Base-by-base conservation (phyloP, 371 early-diverging fungal genomes). In the Mortierella sp. region DNA sequence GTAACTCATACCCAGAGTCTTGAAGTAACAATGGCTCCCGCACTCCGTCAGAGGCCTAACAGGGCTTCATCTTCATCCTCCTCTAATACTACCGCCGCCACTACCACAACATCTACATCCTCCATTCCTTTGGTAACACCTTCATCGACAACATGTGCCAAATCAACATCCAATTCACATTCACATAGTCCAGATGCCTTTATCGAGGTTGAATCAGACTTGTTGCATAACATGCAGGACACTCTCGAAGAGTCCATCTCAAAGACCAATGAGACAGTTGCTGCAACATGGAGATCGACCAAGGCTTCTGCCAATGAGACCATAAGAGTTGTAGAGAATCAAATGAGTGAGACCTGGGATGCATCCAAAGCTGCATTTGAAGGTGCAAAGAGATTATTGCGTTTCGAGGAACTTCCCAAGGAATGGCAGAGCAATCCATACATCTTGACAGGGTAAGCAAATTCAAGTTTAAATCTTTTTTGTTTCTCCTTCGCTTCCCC, bases 391-490 rank as follows among this genome's bases (percentile, higher is more conserved):
- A 86, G 92, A 8, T 65, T 92, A 23, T 67, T 92, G 8, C 63
- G 84, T 3, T 85, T 90, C 57, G 89, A 92, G 47, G 92, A 92
- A 54, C 60, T 92, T 31, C 92, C 92, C 2, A 82, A 80, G 54
- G 89, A 89, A 76, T 88, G 92, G 88, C 88, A 88, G 73, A 89
- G 90, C 64, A 92, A 92, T 45, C 87, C 89, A 68, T 90, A 89
- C 68, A 87, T 92, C 65, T 62, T 75, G 40, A 80, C 81, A 8
- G 81, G 81, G 81, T 80, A 80, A 75, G 81, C 58, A 19, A 31
- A n/a, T 32, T 23, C 13, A 19, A 5, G 19, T 31, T 57, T 57
- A 5, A 34, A 28, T 23, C 6, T 55, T 22, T 55, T 55, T 17
- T 10, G 0, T 55, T 55, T 55, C 17, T 49, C 23, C 23, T 55